A percentile compares a stretch with the other conserved stretches of the same genome.
phyloP scores from a whole-genome alignment of 1,284 basidiomycete species.

The Cutaneotrichosporon arboriforme region DNA sequence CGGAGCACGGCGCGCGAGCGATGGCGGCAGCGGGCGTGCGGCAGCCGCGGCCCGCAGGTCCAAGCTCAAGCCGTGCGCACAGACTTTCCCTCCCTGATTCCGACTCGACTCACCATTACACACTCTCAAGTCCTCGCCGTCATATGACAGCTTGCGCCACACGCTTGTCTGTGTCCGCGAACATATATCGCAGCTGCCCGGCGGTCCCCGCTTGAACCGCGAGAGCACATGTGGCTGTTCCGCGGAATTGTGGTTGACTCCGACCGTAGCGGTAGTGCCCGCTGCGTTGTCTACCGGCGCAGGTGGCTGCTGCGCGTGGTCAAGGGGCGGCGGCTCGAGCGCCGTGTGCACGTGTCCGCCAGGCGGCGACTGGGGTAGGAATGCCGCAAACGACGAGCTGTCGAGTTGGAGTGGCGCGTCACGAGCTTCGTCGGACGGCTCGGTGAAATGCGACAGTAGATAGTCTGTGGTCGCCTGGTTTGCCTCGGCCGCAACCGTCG shows the following conservation, averaged over 20 bases:
- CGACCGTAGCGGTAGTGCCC: no score
- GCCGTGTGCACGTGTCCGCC: background rate
- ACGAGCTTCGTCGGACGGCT: conserved; percentile 1
- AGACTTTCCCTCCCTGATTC: no score
- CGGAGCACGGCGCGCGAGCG: no score
- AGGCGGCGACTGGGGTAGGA: conserved; percentile 22
- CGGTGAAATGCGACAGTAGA: conserved; percentile 27
- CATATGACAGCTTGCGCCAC: conserved; percentile 38
- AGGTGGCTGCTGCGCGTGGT: background rate
- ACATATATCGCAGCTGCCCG: conserved; percentile 44
- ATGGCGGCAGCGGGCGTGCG: no score
- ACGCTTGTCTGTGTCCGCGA: conserved; percentile 41
- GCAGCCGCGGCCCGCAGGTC: no score
- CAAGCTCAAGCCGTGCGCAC: no score
- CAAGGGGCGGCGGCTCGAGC: background rate
- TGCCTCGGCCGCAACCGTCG: background rate
- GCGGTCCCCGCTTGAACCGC: conserved; percentile 33
- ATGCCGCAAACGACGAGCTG: conserved; percentile 28
- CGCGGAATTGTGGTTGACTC: no score
- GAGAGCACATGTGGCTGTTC: conserved; percentile 23
- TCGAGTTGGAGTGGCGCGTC: conserved; percentile 17
- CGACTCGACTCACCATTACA: conserved; percentile 39
- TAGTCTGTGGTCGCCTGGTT: conserved; percentile 20
- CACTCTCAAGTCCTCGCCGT: conserved; percentile 33
- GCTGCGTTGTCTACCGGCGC: no score